These are phyloP conservation scores for Onygena corvina DNA, from an alignment of 2,329 filamentous ascomycete genomes.

Conservation along the genomic window DNA sequence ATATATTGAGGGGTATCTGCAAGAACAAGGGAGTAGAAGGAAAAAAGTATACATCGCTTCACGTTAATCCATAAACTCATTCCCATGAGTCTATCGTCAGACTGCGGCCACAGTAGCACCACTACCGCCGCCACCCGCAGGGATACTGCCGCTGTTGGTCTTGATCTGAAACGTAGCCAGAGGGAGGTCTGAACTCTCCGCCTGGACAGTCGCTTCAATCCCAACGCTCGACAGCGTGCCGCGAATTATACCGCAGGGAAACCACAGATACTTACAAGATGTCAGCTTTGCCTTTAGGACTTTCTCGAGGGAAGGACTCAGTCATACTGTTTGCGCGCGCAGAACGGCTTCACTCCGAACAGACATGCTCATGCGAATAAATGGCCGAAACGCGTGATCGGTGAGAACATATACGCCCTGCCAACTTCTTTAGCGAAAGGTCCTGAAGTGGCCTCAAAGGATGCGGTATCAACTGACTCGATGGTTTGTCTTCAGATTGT, in stretches of 20 bases:
- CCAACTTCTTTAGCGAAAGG: neutral
- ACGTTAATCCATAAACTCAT: neutral
- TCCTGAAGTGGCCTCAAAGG: conserved; percentile 7
- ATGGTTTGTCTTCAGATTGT: conserved; percentile 98
- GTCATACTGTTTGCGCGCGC: conserved; percentile 68
- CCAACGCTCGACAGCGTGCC: conserved; percentile 88
- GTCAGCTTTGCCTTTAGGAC: conserved; percentile 15
- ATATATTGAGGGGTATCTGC: conserved; percentile 1
- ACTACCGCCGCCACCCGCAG: neutral
- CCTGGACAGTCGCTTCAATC: conserved; percentile 80
- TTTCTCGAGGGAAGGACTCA: no score
- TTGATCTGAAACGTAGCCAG: conserved; percentile 93
- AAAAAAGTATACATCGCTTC: neutral
- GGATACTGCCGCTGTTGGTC: conserved; percentile 35
- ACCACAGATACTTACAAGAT: conserved; percentile 68
- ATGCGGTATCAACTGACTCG: conserved; percentile 44
- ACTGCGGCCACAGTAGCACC: neutral
- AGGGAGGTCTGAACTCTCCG: conserved; percentile 76
- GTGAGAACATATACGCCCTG: conserved; percentile 92
- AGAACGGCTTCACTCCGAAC: conserved; percentile 58
- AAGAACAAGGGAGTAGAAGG: neutral
- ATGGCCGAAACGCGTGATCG: conserved; percentile 79
- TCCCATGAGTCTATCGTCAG: neutral
- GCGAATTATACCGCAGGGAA: conserved; percentile 83
- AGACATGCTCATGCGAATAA: conserved; percentile 80